A percentile compares a stretch with the other conserved stretches of the same genome.
Evolutionary conservation across 768 basidiomycete species (phyloP).

Genomic region (Mycena albidolilacea): DNA sequence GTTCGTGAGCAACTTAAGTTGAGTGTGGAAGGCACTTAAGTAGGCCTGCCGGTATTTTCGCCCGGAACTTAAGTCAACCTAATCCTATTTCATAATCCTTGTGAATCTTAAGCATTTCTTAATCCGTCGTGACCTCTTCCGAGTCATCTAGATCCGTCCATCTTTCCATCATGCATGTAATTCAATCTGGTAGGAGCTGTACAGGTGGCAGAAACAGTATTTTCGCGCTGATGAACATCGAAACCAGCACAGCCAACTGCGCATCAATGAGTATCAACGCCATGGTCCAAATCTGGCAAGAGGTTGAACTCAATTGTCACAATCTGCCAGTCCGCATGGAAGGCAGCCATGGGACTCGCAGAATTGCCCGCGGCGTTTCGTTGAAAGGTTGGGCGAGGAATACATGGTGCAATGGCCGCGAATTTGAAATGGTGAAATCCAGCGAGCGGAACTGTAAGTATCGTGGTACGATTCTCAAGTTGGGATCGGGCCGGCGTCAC

Average conservation of each 20-base stretch:
- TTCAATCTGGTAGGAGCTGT: too few relatives aligned
- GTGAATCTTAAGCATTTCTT: too few relatives aligned
- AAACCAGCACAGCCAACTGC: conserved; percentile 27
- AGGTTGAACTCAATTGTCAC: conserved; percentile 11
- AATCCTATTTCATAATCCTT: too few relatives aligned
- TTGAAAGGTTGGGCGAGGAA: neutral
- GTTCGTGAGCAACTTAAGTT: too few relatives aligned
- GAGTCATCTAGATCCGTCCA: too few relatives aligned
- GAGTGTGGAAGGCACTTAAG: too few relatives aligned
- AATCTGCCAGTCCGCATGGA: conserved; percentile 26
- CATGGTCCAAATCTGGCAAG: conserved; percentile 18
- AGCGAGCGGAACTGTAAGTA: neutral
- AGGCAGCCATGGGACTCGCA: neutral
- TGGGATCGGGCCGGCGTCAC: neutral
- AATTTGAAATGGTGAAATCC: conserved; percentile 1
- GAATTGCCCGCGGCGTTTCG: neutral
- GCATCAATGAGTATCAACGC: conserved; percentile 10
- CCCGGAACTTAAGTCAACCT: too few relatives aligned
- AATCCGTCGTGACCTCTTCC: too few relatives aligned
- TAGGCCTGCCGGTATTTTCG: too few relatives aligned
- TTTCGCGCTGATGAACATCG: neutral
- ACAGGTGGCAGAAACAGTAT: too few relatives aligned
- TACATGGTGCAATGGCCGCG: neutral
- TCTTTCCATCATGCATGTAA: too few relatives aligned
- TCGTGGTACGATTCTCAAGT: neutral